Percentiles rank a stretch among this genome's conserved stretches.
Evolutionary conservation across 1,284 basidiomycete species (phyloP).

Genomic region (Volvariella volvacea): DNA sequence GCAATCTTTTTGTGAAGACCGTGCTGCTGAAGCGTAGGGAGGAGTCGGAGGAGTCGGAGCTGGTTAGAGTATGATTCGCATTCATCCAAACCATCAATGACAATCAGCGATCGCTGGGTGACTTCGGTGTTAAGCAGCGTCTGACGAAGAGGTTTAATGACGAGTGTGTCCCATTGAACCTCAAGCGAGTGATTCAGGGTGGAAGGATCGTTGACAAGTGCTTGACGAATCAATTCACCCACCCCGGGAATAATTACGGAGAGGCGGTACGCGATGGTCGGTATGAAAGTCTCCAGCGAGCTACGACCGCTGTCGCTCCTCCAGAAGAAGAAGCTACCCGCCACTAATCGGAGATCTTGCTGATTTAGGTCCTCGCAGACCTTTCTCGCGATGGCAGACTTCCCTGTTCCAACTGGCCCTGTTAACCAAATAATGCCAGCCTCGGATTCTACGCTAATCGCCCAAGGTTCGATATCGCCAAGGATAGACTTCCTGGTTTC

Average conservation of each 20-base stretch:
- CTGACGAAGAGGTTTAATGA: neutral
- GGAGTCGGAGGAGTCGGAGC: neutral
- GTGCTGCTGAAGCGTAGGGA: neutral
- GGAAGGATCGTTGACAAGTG: neutral
- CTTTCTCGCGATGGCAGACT: neutral
- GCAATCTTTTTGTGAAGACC: no score
- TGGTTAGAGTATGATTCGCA: neutral
- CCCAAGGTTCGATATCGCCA: neutral
- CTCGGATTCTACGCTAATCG: neutral
- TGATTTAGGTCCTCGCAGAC: neutral
- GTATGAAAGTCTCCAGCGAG: neutral
- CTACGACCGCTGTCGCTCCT: neutral
- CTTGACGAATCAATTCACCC: neutral
- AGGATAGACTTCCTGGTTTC: neutral
- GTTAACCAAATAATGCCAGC: neutral
- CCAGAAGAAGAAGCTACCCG: conserved; percentile 1
- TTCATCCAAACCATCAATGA: neutral
- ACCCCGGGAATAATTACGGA: neutral
- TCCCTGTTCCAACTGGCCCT: neutral
- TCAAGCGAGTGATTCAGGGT: neutral
- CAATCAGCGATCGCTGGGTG: neutral
- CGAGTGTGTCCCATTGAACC: neutral
- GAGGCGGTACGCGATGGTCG: neutral
- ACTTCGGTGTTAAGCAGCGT: neutral
- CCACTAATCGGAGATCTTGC: neutral